A percentile compares a stretch with the other conserved stretches of the same genome.
Evolutionary conservation across 306 rosid species (phyloP).

Genomic region (Urtica urens): DNA sequence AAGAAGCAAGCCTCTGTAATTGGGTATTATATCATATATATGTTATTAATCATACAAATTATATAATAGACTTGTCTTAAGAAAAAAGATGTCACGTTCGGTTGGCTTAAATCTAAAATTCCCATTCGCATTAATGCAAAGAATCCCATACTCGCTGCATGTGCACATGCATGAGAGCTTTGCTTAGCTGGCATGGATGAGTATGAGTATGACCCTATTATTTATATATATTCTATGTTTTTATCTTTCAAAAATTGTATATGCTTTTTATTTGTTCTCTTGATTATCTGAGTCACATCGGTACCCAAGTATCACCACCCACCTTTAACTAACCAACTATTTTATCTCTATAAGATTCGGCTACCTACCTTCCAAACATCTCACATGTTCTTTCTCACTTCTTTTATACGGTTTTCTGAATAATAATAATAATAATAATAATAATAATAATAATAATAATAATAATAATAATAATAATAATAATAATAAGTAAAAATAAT

Average conservation of each 20-base stretch:
- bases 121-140: slow-evolving; percentile 17
- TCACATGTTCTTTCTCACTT: slow-evolving; percentile 27
- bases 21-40: not conserved
- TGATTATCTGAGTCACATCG: slow-evolving; percentile 6
- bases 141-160: slow-evolving; percentile 26
- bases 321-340: slow-evolving; percentile 27
- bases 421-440: not conserved
- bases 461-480: no score
- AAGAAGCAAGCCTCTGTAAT: slow-evolving; percentile 1
- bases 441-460: no score
- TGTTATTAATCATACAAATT: not conserved
- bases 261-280: not conserved
- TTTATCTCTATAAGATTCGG: slow-evolving; percentile 23
- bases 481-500: no score
- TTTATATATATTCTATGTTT: not conserved
- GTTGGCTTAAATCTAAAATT: slow-evolving; percentile 26
- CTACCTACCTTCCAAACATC: slow-evolving; percentile 38
- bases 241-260: no score
- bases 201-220: no score
- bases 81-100: slow-evolving; percentile 5
- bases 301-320: slow-evolving; percentile 12
- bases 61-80: not conserved
- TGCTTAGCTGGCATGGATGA: not conserved
- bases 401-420: slow-evolving; percentile 1
- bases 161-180: slow-evolving; percentile 24